Conservation (phyloP, 2,329 filamentous ascomycete genomes). For the Alternaria ventricosa region DNA sequence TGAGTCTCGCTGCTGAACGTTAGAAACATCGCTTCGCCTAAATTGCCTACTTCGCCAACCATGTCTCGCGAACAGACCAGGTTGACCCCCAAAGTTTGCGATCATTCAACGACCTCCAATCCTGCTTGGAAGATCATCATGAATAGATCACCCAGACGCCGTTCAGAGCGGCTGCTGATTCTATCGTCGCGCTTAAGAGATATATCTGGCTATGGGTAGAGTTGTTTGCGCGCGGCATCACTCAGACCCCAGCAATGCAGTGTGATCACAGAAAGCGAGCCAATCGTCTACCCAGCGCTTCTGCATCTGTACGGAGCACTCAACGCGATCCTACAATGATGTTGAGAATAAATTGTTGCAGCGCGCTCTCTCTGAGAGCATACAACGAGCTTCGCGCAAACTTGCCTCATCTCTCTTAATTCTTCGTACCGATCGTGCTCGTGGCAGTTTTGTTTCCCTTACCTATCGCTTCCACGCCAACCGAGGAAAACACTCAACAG, state of each 20-base stretch:
- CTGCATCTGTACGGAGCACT: background rate
- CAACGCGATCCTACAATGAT: background rate
- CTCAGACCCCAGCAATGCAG: background rate
- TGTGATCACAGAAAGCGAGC: background rate
- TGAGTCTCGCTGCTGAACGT: background rate
- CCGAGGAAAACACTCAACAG: too few relatives aligned
- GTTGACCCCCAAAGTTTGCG: background rate
- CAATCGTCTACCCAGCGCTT: background rate
- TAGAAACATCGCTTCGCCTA: background rate
- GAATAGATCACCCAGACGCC: too few relatives aligned
- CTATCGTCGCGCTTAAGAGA: background rate
- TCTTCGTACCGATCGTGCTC: background rate
- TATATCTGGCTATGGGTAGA: background rate
- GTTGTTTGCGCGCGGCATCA: too few relatives aligned
- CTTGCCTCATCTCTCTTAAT: background rate
- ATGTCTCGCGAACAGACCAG: background rate
- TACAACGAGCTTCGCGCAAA: background rate
- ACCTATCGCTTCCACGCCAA: too few relatives aligned
- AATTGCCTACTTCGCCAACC: too few relatives aligned
- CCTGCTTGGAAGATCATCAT: too few relatives aligned
- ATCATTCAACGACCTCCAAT: background rate
- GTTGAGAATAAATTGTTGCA: background rate
- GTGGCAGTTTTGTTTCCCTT: too few relatives aligned
- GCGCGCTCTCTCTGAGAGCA: background rate
- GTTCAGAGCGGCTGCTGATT: background rate